Evolutionary conservation across 495 filamentous ascomycete genomes (phyloP), one percentile per base, ranked within the genome.

Genomic region (Trichoderma reesei): DNA sequence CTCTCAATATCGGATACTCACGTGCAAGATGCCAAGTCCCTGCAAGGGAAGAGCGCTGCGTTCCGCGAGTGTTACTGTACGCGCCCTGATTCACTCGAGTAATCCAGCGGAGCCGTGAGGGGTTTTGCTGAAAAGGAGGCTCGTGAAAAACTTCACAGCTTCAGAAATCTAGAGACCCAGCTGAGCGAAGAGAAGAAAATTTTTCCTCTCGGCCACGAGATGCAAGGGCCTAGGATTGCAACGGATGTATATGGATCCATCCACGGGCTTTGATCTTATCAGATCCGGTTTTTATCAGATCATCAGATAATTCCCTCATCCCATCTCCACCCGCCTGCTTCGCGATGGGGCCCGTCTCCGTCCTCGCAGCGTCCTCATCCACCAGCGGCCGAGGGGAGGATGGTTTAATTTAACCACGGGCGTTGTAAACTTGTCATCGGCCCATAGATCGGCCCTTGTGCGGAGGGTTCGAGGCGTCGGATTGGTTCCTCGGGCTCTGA

Each of bases 301-400:
- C 46, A 64, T 64, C 63, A 59, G 63, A 64, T 64, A 64, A 64
- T 59, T 64, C 63, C 44, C 63, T 56, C 63, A 61, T 11, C 13
- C 8, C 34, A 51, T 63, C 41, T 38, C 61, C 61, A 63, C 61
- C 20, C 3, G 1, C 20, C 61, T 36, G 39, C 11, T 10, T 18
- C 41, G 36, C 11, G 34, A 39, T 18, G 36, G 36, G 59, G 59
- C 36, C 18, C 18, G 59, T 5, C 41, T 34, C 61, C 61, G 61
- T 37, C 41, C 41, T 56, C 51, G 51, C 51, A 56, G 51, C 31
- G 26, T 10, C 31, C 16, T 34, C 31, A 31, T 14, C 51, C 26
- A 33, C 7, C 34, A 16, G 14, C 13, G 7, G 31, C 31, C 51
- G 33, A n/a, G 16, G 34, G 11, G 31, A 56, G 51, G 31, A 4